Evolutionary conservation across 2,329 filamentous ascomycete species (phyloP), one percentile per base, ranked within the genome.

Genomic region (Ophiostoma fasciatum): DNA sequence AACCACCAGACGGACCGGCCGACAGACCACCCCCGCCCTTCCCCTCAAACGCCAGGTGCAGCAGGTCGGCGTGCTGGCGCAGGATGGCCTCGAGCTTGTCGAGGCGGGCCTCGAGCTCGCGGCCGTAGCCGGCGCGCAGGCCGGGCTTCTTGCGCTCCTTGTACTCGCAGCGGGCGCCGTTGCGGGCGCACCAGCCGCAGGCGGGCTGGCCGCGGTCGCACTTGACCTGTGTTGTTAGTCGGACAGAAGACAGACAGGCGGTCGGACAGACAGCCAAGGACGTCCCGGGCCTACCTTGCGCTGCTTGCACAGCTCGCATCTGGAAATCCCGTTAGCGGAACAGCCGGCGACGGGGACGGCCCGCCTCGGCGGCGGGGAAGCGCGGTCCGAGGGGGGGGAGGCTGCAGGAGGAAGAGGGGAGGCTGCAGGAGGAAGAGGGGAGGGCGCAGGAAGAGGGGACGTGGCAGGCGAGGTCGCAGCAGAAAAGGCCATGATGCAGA

Each of bases 231-330:
- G 28, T 12, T 19, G 14, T 17, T 23, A 7, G 27, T 36, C 12
- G 17, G n/a, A n/a, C n/a, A n/a, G n/a, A n/a, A n/a, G n/a, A n/a
- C n/a, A n/a, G n/a, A n/a, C n/a, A n/a, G n/a, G n/a, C n/a, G n/a
- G n/a, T n/a, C n/a, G n/a, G n/a, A n/a, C n/a, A n/a, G n/a, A n/a
- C n/a, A n/a, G n/a, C n/a, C n/a, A n/a, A n/a, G n/a, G n/a, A n/a
- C n/a, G n/a, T n/a, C n/a, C n/a, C n/a, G 23, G 3, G 23, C 54
- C 37, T 58, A 83, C 80, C 65, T 87, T 88, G 60, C 82, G 65
- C 55, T 81, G 75, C 57, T 87, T 85, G 62, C 81, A 84, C 35
- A 81, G 66, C 58, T 87, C 82, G 51, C 82, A 78, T 49, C 74
- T 78, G 55, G 37, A n/a, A n/a, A n/a, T n/a, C n/a, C n/a, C n/a